A percentile compares a stretch with the other conserved stretches of the same genome.
phyloP scores from a whole-genome alignment of 331 rosid species.

The Saraca asoca region DNA sequence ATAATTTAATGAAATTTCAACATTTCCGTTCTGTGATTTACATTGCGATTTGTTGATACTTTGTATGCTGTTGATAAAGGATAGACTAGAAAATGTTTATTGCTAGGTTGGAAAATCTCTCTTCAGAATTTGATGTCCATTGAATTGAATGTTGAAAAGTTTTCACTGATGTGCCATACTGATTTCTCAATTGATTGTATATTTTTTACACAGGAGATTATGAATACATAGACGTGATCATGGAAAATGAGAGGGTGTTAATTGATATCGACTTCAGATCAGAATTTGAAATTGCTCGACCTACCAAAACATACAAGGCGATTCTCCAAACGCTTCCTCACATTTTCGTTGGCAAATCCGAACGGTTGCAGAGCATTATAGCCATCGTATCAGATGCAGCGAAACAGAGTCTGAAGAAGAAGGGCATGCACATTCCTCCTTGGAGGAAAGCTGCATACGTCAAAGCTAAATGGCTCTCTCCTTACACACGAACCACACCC shows the following conservation, averaged over 20 bases:
- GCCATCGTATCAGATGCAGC: conserved; percentile 74
- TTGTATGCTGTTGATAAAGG: too few species aligned
- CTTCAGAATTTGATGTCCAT: too few species aligned
- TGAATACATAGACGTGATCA: conserved; percentile 74
- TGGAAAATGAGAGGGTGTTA: conserved; percentile 55
- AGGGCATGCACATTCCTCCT: conserved; percentile 82
- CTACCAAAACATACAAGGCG: conserved; percentile 67
- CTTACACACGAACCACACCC: conserved; percentile 43
- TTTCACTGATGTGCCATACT: not conserved
- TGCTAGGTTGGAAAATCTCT: too few species aligned
- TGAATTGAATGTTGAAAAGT: not conserved
- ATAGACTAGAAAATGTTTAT: too few species aligned
- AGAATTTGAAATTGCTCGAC: conserved; percentile 83
- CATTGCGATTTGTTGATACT: too few species aligned
- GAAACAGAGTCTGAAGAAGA: conserved; percentile 79
- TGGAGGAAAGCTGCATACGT: conserved; percentile 84
- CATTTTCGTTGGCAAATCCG: conserved; percentile 73
- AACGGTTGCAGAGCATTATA: conserved; percentile 61
- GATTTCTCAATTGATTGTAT: not conserved
- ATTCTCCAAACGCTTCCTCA: conserved; percentile 68
- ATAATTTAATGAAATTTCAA: too few species aligned
- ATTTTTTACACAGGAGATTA: conserved; percentile 59
- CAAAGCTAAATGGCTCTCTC: conserved; percentile 79
- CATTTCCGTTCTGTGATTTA: too few species aligned
- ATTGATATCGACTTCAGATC: conserved; percentile 83